Percentiles rank a stretch among this genome's conserved stretches.
Conservation (phyloP, 2,329 filamentous ascomycete genomes). For the Botryotinia narcissicola region DNA sequence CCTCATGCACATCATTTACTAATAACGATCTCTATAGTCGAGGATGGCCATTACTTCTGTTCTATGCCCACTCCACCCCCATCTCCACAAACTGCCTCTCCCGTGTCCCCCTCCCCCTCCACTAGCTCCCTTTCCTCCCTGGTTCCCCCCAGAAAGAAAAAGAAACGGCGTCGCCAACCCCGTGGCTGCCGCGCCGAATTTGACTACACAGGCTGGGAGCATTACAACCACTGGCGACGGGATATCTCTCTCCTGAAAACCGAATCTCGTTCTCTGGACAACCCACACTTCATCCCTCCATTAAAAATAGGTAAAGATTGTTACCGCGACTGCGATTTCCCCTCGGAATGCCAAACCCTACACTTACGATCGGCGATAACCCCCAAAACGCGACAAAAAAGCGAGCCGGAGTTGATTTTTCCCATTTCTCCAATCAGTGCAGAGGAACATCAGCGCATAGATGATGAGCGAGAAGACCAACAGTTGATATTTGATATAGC, state of each 20-base stretch:
- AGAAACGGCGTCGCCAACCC: constrained; percentile 10
- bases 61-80: constrained; percentile 18
- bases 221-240: constrained; percentile 17
- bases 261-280: not conserved
- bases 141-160: not conserved
- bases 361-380: not conserved
- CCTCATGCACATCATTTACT: not conserved
- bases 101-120: not conserved
- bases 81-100: not conserved
- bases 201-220: constrained; percentile 24
- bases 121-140: not conserved
- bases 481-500: constrained; percentile 16
- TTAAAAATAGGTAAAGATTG: constrained; percentile 16
- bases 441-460: not conserved
- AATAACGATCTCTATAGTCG: constrained; percentile 21
- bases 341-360: constrained; percentile 17
- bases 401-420: constrained; percentile 11
- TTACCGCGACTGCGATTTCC: constrained; percentile 19
- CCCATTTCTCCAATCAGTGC: not conserved
- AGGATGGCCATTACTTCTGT: constrained; percentile 31
- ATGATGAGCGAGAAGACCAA: constrained; percentile 16
- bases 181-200: constrained; percentile 23
- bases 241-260: constrained; percentile 11
- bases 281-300: not conserved
- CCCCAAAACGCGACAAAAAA: not conserved